These are phyloP conservation scores for Colletotrichum destructivum DNA, from an alignment of 2,329 filamentous ascomycete genomes.

Conservation along the genomic window DNA sequence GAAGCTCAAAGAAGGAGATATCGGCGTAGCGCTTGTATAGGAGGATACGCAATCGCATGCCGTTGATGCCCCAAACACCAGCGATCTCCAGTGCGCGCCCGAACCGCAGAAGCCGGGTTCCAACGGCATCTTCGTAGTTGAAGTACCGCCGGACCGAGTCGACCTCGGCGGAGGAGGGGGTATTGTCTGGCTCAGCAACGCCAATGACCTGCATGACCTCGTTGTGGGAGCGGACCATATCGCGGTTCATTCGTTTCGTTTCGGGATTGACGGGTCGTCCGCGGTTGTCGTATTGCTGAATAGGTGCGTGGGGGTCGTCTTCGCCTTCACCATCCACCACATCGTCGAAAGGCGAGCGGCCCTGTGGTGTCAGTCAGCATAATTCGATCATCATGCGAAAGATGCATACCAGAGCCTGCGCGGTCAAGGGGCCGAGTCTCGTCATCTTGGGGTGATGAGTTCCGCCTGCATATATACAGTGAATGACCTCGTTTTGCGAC, in stretches of 20 bases:
- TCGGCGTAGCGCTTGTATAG: conserved; percentile 67
- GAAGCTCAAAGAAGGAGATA: conserved; percentile 64
- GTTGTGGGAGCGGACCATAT: conserved; percentile 73
- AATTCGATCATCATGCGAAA: background rate
- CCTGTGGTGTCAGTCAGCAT: conserved; percentile 54
- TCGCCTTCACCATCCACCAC: conserved; percentile 66
- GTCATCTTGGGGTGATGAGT: conserved; percentile 32
- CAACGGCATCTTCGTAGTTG: conserved; percentile 64
- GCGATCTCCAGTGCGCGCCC: conserved; percentile 58
- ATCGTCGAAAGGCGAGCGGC: conserved; percentile 73
- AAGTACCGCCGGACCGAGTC: conserved; percentile 61
- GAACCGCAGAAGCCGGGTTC: conserved; percentile 54
- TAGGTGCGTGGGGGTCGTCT: conserved; percentile 56
- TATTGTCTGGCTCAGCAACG: conserved; percentile 71
- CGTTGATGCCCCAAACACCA: conserved; percentile 66
- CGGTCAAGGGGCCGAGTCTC: conserved; percentile 65
- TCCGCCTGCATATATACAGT: conserved; percentile 3
- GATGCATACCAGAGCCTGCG: conserved; percentile 66
- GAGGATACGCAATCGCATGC: conserved; percentile 68
- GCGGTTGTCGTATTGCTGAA: conserved; percentile 68
- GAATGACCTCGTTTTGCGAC: background rate
- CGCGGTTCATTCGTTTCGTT: conserved; percentile 69
- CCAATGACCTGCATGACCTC: conserved; percentile 76
- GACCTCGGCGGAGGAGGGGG: conserved; percentile 54
- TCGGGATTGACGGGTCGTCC: conserved; percentile 70